Evolutionary conservation across 2,329 filamentous ascomycete species (phyloP).

Genomic region (Aspergillus quadrilineatus): DNA sequence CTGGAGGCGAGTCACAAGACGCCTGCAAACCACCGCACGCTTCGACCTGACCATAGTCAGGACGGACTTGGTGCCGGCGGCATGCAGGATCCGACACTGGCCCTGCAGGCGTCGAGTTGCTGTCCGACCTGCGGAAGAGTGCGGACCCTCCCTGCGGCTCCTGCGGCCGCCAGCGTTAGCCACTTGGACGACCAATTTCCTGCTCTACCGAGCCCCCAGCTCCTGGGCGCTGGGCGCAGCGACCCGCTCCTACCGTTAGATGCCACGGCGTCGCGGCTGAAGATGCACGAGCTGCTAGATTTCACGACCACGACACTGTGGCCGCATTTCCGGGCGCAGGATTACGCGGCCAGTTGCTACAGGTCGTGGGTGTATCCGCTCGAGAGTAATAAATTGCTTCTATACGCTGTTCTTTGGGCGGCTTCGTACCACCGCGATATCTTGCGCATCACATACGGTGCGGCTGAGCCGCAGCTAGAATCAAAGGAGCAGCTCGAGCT

Average conservation of each 20-base stretch:
- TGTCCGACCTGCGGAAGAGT: constrained; percentile 1
- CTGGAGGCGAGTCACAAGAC: not conserved
- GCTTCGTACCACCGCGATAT: constrained; percentile 13
- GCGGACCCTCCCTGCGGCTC: not conserved
- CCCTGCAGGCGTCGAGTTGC: not conserved
- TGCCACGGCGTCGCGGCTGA: not conserved
- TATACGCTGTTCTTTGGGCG: constrained; percentile 7
- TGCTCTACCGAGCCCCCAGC: not conserved
- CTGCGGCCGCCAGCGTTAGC: no score
- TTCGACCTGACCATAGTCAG: not conserved
- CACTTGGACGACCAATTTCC: no score
- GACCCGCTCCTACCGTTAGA: constrained; percentile 1
- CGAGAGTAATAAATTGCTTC: not conserved
- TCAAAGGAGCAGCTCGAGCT: constrained; percentile 12
- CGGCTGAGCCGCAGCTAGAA: not conserved
- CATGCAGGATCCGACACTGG: no score
- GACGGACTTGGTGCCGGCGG: no score
- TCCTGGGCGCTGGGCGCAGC: not conserved
- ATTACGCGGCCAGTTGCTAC: not conserved
- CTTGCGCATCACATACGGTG: constrained; percentile 8
- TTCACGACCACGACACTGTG: not conserved
- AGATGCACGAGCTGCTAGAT: not conserved
- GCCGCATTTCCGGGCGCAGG: not conserved
- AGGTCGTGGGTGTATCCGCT: not conserved
- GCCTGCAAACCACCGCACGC: not conserved